phyloP scores from a whole-genome alignment of 2,329 filamentous ascomycete genomes.

The Colletotrichum incanum region DNA sequence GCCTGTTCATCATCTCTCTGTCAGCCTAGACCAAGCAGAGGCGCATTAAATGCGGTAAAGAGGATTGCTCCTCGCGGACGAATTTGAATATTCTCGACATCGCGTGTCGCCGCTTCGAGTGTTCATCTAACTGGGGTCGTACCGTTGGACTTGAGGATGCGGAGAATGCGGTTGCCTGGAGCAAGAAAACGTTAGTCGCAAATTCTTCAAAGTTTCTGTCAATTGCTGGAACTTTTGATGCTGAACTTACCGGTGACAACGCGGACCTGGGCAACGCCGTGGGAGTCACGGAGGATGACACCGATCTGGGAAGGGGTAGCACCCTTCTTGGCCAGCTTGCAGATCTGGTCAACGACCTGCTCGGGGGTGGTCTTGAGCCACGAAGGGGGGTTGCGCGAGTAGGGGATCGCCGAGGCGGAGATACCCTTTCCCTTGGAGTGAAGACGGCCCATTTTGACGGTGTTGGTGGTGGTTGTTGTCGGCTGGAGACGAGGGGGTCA shows the following conservation, averaged over 20 bases:
- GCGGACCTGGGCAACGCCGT: conserved; percentile 98
- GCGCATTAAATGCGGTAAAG: conserved; percentile 63
- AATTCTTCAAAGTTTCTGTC: conserved; percentile 14
- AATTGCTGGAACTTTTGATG: background rate
- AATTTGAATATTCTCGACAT: conserved; percentile 11
- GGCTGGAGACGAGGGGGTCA: conserved; percentile 37
- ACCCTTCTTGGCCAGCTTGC: conserved; percentile 99
- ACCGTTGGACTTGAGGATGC: conserved; percentile 98
- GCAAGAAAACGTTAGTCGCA: conserved; percentile 56
- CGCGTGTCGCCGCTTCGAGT: conserved; percentile 36
- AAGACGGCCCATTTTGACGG: conserved; percentile 91
- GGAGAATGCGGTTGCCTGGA: conserved; percentile 99
- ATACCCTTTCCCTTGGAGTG: conserved; percentile 99
- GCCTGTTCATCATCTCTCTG: conserved; percentile 91
- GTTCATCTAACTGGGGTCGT: conserved; percentile 69
- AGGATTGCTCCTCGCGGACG: conserved; percentile 36
- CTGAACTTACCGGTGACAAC: conserved; percentile 89
- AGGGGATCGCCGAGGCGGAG: conserved; percentile 94
- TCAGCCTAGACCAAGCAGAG: conserved; percentile 95
- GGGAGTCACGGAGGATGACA: conserved; percentile 97
- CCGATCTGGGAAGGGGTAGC: conserved; percentile 98
- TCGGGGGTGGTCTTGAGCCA: conserved; percentile 99
- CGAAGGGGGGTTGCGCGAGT: conserved; percentile 91
- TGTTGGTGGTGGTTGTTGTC: conserved; percentile 46
- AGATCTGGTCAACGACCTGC: conserved; percentile 99